A percentile compares a stretch with the other conserved stretches of the same genome.
Conservation (phyloP, 352 stramenopile genomes). For the Plasmopara muralis region DNA sequence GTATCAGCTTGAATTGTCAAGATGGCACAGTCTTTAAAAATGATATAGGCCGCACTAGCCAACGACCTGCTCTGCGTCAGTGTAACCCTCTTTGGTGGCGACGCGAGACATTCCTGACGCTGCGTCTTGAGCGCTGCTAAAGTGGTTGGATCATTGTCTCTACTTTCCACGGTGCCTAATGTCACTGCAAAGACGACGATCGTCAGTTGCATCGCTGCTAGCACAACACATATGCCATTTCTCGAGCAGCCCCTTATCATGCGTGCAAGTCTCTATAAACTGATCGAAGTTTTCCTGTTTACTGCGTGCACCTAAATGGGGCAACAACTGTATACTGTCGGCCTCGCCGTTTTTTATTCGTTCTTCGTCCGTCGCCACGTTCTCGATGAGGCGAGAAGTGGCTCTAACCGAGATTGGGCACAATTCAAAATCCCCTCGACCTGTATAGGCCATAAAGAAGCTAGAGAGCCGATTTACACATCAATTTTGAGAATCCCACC, state of each 20-base stretch:
- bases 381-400: no score
- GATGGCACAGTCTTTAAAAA: slow-evolving; percentile 28
- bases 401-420: no score
- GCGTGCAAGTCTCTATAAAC: background rate
- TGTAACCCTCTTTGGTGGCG: slow-evolving; percentile 16
- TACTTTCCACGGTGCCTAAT: slow-evolving; percentile 4
- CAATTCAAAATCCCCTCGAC: no score
- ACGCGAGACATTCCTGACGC: slow-evolving; percentile 21
- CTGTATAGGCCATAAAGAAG: no score
- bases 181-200: background rate
- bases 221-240: slow-evolving; percentile 4
- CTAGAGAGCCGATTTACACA: no score
- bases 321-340: no score
- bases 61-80: slow-evolving; percentile 24
- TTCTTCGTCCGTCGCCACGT: no score
- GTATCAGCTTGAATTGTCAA: slow-evolving; percentile 18
- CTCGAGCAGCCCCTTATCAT: slow-evolving; percentile 9
- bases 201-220: slow-evolving; percentile 12
- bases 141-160: slow-evolving; percentile 7
- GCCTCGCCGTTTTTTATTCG: no score
- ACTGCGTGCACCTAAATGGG: no score
- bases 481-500: no score
- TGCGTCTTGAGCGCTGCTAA: slow-evolving; percentile 20
- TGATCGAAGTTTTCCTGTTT: no score
- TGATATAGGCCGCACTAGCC: slow-evolving; percentile 20